Evolutionary conservation across 75 land plant species (phyloP).

Genomic region (Cunninghamia lanceolata): DNA sequence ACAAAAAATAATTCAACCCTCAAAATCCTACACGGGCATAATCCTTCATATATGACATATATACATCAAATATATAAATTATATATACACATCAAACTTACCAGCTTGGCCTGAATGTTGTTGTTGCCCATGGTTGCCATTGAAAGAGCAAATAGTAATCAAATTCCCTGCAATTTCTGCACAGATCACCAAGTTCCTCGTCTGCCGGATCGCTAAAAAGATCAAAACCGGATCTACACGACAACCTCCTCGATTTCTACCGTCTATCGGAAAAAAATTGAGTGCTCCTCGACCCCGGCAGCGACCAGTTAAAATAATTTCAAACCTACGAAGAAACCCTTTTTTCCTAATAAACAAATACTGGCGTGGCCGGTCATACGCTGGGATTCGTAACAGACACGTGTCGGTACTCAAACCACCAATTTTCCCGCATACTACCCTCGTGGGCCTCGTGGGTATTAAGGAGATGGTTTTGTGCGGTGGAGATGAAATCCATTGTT

Average conservation of each 20-base stretch:
- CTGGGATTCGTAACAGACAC: neutral
- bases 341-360: neutral
- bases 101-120: constrained; percentile 2
- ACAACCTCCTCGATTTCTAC: neutral
- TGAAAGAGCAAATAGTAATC: neutral
- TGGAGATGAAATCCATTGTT: neutral
- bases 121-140: neutral
- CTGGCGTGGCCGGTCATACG: neutral
- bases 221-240: neutral
- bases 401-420: neutral
- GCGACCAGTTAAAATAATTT: neutral
- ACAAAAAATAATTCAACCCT: neutral
- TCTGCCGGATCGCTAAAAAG: neutral
- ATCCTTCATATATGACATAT: neutral
- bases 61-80: no score
- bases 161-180: neutral
- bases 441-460: neutral
- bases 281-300: neutral
- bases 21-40: neutral
- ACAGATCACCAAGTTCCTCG: neutral
- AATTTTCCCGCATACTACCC: neutral
- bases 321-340: neutral
- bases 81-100: neutral
- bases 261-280: neutral
- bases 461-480: neutral